Base-by-base conservation (phyloP, 2,329 filamentous ascomycete species). In the Curvularia sp. region DNA sequence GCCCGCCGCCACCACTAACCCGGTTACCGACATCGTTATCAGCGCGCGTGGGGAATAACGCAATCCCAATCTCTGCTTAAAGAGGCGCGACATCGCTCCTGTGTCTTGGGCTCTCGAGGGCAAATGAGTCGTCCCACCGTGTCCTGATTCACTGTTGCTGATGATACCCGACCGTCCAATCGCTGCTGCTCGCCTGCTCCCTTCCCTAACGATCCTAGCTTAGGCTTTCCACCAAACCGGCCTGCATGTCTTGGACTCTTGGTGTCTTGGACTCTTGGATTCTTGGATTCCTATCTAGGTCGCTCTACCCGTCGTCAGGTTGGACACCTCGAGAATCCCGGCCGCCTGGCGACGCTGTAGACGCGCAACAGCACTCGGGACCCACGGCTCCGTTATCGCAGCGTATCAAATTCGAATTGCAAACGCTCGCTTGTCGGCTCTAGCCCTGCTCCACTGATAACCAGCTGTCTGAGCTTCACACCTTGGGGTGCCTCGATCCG, bases 361-460 rank as follows among this genome's bases (percentile, higher is more conserved):
- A 28, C 49, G 44, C 44, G 44, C 33, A 26, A 31, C 54, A 42
- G 22, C n/a, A 42, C 35, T 28, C 54, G 38, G 39, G n/a, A 43
- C 49, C 57, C 39, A 22, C n/a, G 24, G 26, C 33, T 41, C 42
- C 60, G 50, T 60, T 57, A 60, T 62, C 57, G 22, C 35, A 39
- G 15, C 38, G 44, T 62, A 56, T 59, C 50, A 49, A 46, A 55
- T 57, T 49, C 26, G 30, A 57, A 47, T 52, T 51, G 48, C 31
- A 47, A 49, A 44, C 42, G 35, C 60, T 58, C 50, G 30, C 49
- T 51, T 57, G 26, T 38, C 35, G 20, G 30, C 35, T 0, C 48
- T 65, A 57, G 63, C 48, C 51, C 46, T 49, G 56, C 61, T 65
- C 61, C 63, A 62, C 63, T 65, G 61, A 65, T 65, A 65, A 57